A percentile compares a stretch with the other conserved stretches of the same genome.
phyloP scores from a whole-genome alignment of 2,329 filamentous ascomycete species.

The Diaporthe sp. region DNA sequence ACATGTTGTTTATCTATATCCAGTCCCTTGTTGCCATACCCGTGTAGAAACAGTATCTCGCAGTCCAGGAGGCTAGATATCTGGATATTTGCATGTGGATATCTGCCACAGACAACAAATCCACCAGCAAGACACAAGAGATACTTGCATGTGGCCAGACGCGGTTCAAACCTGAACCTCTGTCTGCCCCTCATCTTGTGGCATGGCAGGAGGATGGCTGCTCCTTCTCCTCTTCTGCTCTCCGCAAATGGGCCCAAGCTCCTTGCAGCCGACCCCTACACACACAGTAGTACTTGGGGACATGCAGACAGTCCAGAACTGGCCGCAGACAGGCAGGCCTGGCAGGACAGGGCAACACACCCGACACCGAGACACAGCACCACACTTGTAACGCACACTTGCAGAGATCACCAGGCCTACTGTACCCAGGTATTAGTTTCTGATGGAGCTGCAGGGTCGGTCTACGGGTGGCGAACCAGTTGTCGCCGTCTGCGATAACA shows the following conservation, averaged over 20 bases:
- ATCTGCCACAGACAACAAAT: too few species aligned
- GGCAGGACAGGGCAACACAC: not conserved
- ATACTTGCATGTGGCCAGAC: not conserved
- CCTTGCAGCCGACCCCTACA: conserved; percentile 3
- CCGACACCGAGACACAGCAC: not conserved
- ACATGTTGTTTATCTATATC: not conserved
- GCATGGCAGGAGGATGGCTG: not conserved
- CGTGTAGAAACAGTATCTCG: not conserved
- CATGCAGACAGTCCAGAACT: not conserved
- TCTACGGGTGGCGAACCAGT: conserved; percentile 7
- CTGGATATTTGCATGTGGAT: not conserved
- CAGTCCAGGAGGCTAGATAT: not conserved
- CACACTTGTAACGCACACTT: not conserved
- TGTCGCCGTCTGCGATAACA: not conserved
- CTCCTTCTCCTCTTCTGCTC: conserved; percentile 1
- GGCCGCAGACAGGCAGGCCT: too few species aligned
- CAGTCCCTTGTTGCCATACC: not conserved
- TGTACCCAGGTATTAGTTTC: not conserved
- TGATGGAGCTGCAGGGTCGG: not conserved
- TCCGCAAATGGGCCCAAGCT: conserved; percentile 27
- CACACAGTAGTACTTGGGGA: not conserved
- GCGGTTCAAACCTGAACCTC: not conserved
- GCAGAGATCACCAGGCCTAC: conserved; percentile 17
- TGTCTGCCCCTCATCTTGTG: not conserved
- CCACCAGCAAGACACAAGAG: not conserved